Percentiles rank a stretch among this genome's conserved stretches.
Conservation (phyloP, 75 land plant species). For the Picea glauca region DNA sequence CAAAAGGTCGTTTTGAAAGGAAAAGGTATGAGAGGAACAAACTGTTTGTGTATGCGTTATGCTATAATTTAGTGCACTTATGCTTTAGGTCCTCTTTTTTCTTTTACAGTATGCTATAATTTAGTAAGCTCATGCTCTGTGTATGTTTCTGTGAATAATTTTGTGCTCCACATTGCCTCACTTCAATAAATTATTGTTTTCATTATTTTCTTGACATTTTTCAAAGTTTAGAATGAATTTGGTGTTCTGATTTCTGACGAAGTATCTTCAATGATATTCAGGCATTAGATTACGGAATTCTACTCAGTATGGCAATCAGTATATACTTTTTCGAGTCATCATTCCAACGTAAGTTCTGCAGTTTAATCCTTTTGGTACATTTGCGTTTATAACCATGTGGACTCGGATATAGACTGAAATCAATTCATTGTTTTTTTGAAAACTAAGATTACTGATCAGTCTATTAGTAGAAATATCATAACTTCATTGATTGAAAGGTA, state of each 20-base stretch:
- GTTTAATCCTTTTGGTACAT: background rate
- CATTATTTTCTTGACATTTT: background rate
- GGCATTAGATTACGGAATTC: conserved; percentile 73
- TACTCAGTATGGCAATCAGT: conserved; percentile 72
- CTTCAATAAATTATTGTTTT: background rate
- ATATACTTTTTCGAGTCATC: conserved; percentile 77
- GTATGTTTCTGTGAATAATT: background rate
- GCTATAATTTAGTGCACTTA: no score
- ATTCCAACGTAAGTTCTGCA: conserved; percentile 59
- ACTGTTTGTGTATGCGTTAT: background rate
- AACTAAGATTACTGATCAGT: background rate
- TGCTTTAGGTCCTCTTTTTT: background rate
- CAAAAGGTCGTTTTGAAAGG: conserved; percentile 92
- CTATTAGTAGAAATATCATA: background rate
- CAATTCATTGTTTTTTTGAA: background rate
- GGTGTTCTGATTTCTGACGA: background rate
- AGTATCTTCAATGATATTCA: conserved; percentile 16
- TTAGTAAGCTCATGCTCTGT: background rate
- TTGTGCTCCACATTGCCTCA: background rate
- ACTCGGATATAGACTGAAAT: background rate
- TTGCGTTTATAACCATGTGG: background rate
- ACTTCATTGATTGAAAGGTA: background rate
- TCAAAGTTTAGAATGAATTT: background rate
- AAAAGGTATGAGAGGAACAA: conserved; percentile 49
- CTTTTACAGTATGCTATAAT: background rate